A percentile compares a stretch with the other conserved stretches of the same genome.
phyloP scores from a whole-genome alignment of 1,284 basidiomycete genomes.

The Xanthoconium separans region DNA sequence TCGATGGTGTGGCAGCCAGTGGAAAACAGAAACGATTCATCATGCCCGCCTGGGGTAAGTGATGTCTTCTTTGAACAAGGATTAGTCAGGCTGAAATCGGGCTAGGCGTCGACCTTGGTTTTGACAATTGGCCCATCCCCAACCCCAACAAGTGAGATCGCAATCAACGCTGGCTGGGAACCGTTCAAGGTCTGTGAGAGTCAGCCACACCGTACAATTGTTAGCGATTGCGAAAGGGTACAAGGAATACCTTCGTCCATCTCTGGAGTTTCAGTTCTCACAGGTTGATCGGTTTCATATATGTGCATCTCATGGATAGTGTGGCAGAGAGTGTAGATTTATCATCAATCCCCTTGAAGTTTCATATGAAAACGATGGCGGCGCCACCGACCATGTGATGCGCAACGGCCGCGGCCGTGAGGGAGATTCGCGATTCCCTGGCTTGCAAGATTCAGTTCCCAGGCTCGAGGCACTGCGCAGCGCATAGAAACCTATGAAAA shows the following conservation, averaged over 20 bases:
- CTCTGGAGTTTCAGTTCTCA: too few species aligned
- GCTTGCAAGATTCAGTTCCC: too few species aligned
- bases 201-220: not conserved
- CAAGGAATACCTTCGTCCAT: too few species aligned
- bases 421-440: too few species aligned
- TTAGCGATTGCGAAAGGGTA: too few species aligned
- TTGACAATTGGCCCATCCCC: constrained; percentile 58
- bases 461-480: too few species aligned
- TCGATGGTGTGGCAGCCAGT: constrained; percentile 65
- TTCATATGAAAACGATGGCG: not conserved
- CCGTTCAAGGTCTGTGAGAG: not conserved
- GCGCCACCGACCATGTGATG: not conserved
- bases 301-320: not conserved
- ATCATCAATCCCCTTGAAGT: too few species aligned
- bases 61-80: not conserved
- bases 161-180: not conserved
- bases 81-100: constrained; percentile 7
- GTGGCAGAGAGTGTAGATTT: too few species aligned
- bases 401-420: too few species aligned
- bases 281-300: not conserved
- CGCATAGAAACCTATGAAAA: too few species aligned
- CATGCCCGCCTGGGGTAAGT: constrained; percentile 69
- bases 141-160: constrained; percentile 7
- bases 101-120: constrained; percentile 63
- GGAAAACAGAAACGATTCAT: constrained; percentile 72